Percentiles rank a stretch among this genome's conserved stretches.
phyloP scores from a whole-genome alignment of 345 rosid species.

The Euphorbia tirucalli region DNA sequence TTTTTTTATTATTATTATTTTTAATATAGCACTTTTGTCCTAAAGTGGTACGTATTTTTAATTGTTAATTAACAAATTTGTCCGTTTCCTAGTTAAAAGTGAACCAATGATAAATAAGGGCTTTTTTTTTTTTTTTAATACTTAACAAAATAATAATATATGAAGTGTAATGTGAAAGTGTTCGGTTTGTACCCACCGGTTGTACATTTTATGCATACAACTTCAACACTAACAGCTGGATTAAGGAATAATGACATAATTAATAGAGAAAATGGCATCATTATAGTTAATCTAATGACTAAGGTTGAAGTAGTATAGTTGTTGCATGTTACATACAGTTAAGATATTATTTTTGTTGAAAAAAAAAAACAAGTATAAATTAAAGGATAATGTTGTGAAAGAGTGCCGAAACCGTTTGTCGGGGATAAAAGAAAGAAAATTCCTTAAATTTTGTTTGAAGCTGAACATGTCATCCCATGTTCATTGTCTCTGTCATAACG shows the following conservation, averaged over 20 bases:
- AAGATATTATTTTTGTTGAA: background rate
- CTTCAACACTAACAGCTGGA: constrained; percentile 24
- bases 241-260: constrained; percentile 28
- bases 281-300: constrained; percentile 12
- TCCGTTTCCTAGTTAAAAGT: constrained; percentile 20
- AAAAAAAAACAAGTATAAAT: too few species aligned
- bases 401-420: constrained; percentile 34
- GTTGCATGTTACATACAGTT: background rate
- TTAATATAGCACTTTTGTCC: constrained; percentile 33
- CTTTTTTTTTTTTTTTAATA: too few species aligned
- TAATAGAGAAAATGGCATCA: constrained; percentile 9
- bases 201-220: constrained; percentile 13
- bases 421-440: constrained; percentile 17
- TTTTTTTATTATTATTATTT: background rate
- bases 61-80: constrained; percentile 29
- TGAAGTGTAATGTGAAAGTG: background rate
- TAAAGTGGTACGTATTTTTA: background rate
- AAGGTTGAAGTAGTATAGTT: background rate
- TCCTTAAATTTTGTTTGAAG: background rate
- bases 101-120: constrained; percentile 4
- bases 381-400: constrained; percentile 7
- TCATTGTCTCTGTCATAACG: constrained; percentile 37
- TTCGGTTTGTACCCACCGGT: background rate
- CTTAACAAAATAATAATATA: background rate
- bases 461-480: constrained; percentile 38